These are phyloP conservation scores for Bacidia rubella DNA, from an alignment of 495 filamentous ascomycete genomes.

Conservation along the genomic window DNA sequence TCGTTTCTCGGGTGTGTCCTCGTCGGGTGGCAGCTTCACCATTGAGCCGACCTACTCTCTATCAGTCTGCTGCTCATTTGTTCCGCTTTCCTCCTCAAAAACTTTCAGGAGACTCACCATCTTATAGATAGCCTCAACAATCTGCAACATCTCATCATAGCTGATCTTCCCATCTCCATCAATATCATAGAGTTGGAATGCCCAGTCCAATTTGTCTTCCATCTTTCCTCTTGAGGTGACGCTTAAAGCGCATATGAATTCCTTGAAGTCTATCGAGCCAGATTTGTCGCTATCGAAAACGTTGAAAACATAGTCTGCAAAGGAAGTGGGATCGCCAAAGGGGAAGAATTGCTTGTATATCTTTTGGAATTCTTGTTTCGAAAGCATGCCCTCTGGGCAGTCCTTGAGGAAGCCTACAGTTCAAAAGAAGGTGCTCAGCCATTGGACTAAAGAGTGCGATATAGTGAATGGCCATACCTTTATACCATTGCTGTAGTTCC, in stretches of 20 bases:
- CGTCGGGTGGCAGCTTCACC: conserved; percentile 97
- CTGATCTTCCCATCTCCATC: conserved; percentile 97
- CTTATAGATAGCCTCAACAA: conserved; percentile 99
- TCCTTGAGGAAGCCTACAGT: conserved; percentile 85
- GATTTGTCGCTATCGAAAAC: conserved; percentile 97
- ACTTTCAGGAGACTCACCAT: conserved; percentile 62
- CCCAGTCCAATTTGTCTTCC: conserved; percentile 99
- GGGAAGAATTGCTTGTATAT: conserved; percentile 99
- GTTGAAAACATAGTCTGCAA: conserved; percentile 98
- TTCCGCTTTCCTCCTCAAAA: no score
- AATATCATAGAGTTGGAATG: conserved; percentile 98
- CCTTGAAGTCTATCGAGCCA: conserved; percentile 97
- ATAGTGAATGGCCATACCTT: conserved; percentile 45
- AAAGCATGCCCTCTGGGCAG: conserved; percentile 90
- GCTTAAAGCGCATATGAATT: conserved; percentile 96
- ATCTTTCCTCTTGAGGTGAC: conserved; percentile 95
- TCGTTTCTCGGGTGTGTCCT: conserved; percentile 97
- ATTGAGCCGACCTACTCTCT: conserved; percentile 79
- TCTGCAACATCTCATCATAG: conserved; percentile 96
- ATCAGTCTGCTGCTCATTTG: no score
- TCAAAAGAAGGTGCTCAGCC: neutral
- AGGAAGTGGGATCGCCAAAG: conserved; percentile 90
- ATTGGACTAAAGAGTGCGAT: conserved; percentile 6
- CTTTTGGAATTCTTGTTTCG: conserved; percentile 97
- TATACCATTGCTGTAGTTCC: conserved; percentile 99